Evolutionary conservation across 2,329 filamentous ascomycete species (phyloP), one percentile per base, ranked within the genome.

Genomic region (Claviceps arundinis): DNA sequence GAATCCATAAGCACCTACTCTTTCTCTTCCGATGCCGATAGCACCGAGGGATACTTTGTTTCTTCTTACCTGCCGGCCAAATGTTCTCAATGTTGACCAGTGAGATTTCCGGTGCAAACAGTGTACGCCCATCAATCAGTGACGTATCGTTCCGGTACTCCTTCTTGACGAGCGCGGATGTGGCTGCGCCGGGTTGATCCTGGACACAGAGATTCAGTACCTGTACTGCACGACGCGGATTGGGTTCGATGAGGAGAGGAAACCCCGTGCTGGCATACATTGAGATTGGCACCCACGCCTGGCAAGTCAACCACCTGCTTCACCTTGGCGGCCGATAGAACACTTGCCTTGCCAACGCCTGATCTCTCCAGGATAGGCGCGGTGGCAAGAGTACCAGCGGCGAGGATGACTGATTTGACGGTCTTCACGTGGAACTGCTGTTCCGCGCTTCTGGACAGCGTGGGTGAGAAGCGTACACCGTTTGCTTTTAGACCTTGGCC

Each of bases 281-380:
- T 55, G 19, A 64, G 56, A 44, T 64, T 61, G 9, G 60, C 55
- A 19, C 62, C 80, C 6, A 84, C 78, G 30, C 77, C 78, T 0
- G 77, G 78, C 1, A 78, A 68, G 56, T 82, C 70, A 1, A 69
- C 64, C 26, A 78, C 51, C 8, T 75, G 67, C 2, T 65, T 59
- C 53, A 81, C 75, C n/a, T 66, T 62, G 55, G 73, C 69, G 7
- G 65, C 63, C 14, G 67, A 52, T 5, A 82, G 67, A 53, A 80
- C 72, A 0, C 65, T 59, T 5, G 57, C 56, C 1, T 73, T 72
- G 3, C 78, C 78, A 37, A 82, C 68, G 45, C 79, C 79, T 19
- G 71, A 76, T 6, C 78, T 68, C 60, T 77, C 77, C 26, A 82
- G 69, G 1, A 82, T 63, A 48, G 55, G 52, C 5, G 55, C 26